Evolutionary conservation across 352 stramenopile species (phyloP).

Genomic region (Phytophthora sp.): DNA sequence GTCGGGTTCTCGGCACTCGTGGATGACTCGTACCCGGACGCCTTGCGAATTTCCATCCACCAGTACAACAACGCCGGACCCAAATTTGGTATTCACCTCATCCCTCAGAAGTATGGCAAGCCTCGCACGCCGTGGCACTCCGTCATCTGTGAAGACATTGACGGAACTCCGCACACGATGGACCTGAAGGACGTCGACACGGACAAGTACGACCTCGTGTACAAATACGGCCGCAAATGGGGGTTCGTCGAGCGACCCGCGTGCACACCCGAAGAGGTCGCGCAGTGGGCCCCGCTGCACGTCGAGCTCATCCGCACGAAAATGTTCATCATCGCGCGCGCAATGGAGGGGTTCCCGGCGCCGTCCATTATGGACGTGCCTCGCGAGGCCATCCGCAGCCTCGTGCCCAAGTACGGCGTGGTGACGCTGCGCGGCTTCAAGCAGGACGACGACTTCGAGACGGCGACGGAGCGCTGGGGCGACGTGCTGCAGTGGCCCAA

Average conservation of each 20-base stretch:
- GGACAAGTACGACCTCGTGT: constrained; percentile 24
- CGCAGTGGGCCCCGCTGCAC: constrained; percentile 15
- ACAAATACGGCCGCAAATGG: constrained; percentile 26
- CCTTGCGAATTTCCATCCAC: constrained; percentile 24
- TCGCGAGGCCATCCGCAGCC: constrained; percentile 11
- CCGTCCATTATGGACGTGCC: constrained; percentile 20
- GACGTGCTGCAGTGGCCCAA: constrained; percentile 26
- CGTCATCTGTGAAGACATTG: constrained; percentile 14
- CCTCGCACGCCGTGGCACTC: constrained; percentile 12
- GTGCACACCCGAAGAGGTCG: constrained; percentile 15
- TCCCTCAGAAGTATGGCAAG: constrained; percentile 6
- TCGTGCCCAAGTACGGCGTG: constrained; percentile 18
- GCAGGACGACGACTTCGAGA: constrained; percentile 26
- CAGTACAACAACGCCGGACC: constrained; percentile 23
- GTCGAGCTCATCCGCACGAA: constrained; percentile 23
- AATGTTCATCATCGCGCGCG: constrained; percentile 20
- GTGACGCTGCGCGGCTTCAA: constrained; percentile 23
- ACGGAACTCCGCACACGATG: constrained; percentile 5
- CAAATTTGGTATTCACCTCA: constrained; percentile 24
- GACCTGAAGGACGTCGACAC: constrained; percentile 26
- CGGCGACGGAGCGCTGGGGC: constrained; percentile 16
- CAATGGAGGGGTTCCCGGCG: constrained; percentile 14
- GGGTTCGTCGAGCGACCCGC: constrained; percentile 11
- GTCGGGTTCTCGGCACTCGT: constrained; percentile 22
- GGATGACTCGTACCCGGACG: constrained; percentile 11